phyloP scores from a whole-genome alignment of 176 grass and related monocot species.

The Leersia perrieri region DNA sequence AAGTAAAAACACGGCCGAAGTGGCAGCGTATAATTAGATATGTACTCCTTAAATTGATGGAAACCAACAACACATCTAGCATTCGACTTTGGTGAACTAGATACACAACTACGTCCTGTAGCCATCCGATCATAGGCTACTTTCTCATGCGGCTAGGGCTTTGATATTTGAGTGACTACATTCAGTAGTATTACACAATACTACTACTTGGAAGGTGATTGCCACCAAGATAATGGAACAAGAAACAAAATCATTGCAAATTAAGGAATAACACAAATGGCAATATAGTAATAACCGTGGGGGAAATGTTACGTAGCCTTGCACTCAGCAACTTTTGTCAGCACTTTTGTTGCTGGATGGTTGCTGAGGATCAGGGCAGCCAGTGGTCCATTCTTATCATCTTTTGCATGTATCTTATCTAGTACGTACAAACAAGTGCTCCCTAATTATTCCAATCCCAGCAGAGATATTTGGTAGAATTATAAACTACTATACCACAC shows the following conservation, averaged over 20 bases:
- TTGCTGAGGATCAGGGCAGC: constrained; percentile 35
- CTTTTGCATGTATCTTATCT: constrained; percentile 9
- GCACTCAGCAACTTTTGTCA: neutral
- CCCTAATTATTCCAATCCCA: constrained; percentile 17
- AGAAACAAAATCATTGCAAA: neutral
- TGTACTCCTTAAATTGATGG: no score
- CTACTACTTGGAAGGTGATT: neutral
- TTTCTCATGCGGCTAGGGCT: no score
- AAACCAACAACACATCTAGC: no score
- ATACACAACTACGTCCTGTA: no score
- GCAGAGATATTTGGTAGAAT: constrained; percentile 13
- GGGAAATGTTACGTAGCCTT: neutral
- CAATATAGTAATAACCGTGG: neutral
- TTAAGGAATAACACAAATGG: neutral
- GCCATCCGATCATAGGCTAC: no score
- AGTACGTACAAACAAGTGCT: constrained; percentile 19
- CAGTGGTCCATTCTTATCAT: constrained; percentile 35
- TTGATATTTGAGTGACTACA: no score
- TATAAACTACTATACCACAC: neutral
- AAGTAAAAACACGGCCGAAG: no score
- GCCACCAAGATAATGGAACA: neutral
- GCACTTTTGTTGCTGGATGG: constrained; percentile 8
- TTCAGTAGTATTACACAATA: no score
- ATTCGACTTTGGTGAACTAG: no score
- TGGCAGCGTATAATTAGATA: no score